A percentile compares a stretch with the other conserved stretches of the same genome.
These are phyloP conservation scores for Synchytrium microbalum DNA, from an alignment of 371 early-diverging fungal species.

Conservation along the genomic window DNA sequence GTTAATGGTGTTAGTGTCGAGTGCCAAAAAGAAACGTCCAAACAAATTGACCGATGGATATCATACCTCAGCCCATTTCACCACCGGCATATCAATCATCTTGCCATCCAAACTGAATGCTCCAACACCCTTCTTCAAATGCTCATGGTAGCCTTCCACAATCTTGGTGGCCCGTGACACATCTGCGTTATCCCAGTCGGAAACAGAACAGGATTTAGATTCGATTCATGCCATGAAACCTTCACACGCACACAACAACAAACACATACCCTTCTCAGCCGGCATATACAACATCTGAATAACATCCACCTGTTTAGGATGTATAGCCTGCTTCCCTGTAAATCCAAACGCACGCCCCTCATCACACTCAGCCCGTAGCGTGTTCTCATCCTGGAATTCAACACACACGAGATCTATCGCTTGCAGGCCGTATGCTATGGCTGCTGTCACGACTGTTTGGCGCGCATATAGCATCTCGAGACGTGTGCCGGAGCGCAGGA, in stretches of 20 bases:
- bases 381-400: constrained; percentile 58
- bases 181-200: constrained; percentile 25
- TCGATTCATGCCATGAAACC: neutral
- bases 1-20: neutral
- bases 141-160: constrained; percentile 56
- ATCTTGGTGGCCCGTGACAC: constrained; percentile 54
- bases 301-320: constrained; percentile 76
- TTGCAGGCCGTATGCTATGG: constrained; percentile 75
- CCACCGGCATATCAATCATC: constrained; percentile 48
- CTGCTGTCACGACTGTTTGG: constrained; percentile 68
- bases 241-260: neutral
- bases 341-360: constrained; percentile 88
- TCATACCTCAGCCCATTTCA: neutral
- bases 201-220: neutral
- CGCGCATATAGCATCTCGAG: constrained; percentile 74
- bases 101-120: constrained; percentile 87
- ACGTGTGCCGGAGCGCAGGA: constrained; percentile 62
- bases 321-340: constrained; percentile 91
- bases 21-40: neutral
- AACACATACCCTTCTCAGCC: constrained; percentile 49
- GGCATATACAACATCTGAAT: constrained; percentile 76
- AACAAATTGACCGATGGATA: neutral
- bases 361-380: constrained; percentile 66
- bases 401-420: constrained; percentile 88
- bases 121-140: constrained; percentile 65